These are phyloP conservation scores for Lasiodiplodia theobromae DNA, from an alignment of 2,329 filamentous ascomycete genomes.

Conservation along the genomic window DNA sequence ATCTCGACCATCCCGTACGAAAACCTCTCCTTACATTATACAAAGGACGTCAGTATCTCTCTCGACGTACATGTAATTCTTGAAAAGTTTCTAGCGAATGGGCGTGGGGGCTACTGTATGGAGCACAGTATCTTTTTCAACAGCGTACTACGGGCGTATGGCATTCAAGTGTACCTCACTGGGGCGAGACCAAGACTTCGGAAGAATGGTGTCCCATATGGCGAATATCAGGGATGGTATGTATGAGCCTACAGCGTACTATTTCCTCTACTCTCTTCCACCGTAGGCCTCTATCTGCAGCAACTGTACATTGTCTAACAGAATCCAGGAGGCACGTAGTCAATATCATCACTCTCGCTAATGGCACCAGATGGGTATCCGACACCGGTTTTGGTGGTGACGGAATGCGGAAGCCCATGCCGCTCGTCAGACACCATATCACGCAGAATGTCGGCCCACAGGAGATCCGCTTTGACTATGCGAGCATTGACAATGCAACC, in stretches of 20 bases:
- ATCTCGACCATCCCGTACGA: constrained; percentile 62
- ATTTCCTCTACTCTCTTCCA: no score
- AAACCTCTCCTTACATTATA: constrained; percentile 63
- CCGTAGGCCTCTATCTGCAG: no score
- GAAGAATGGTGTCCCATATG: constrained; percentile 42
- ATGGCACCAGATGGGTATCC: constrained; percentile 58
- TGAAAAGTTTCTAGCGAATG: constrained; percentile 56
- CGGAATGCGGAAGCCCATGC: constrained; percentile 64
- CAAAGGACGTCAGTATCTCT: constrained; percentile 37
- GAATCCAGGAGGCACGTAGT: constrained; percentile 62
- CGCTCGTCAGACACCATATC: constrained; percentile 53
- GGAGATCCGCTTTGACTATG: constrained; percentile 61
- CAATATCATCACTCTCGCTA: constrained; percentile 64
- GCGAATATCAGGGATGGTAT: constrained; percentile 58
- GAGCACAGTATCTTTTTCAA: constrained; percentile 64
- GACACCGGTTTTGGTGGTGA: constrained; percentile 73
- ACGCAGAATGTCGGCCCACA: constrained; percentile 62
- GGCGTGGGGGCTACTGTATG: constrained; percentile 69
- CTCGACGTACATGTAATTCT: constrained; percentile 59
- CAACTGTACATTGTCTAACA: constrained; percentile 19
- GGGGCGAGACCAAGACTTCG: constrained; percentile 56
- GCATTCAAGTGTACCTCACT: constrained; percentile 61
- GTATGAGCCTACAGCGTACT: no score
- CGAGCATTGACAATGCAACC: constrained; percentile 57
- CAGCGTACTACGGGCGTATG: constrained; percentile 60